A percentile compares a stretch with the other conserved stretches of the same genome.
phyloP scores from a whole-genome alignment of 371 early-diverging fungal genomes.

The Haplosporangium sp. region DNA sequence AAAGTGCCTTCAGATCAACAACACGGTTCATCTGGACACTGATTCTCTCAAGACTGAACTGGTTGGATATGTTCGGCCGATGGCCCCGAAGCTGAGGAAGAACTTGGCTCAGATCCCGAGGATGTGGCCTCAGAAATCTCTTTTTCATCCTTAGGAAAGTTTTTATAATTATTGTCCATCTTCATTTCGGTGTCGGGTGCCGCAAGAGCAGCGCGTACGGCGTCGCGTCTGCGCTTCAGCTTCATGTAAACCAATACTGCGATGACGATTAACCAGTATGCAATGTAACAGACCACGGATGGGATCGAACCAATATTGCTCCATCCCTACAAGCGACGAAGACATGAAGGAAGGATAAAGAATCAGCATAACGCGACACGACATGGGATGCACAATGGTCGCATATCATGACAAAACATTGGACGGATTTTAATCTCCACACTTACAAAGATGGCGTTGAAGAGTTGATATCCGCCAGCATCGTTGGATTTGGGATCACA shows the following conservation, averaged over 20 bases:
- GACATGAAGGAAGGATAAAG: background rate
- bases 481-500: conserved; percentile 53
- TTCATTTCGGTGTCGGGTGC: background rate
- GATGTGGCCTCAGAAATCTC: background rate
- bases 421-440: too few relatives aligned
- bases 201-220: background rate
- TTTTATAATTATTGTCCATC: background rate
- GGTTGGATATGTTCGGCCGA: background rate
- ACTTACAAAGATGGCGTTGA: conserved; percentile 73
- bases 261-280: conserved; percentile 74
- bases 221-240: conserved; percentile 29
- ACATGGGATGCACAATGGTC: background rate
- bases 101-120: background rate
- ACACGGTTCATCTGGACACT: background rate
- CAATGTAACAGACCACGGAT: conserved; percentile 73
- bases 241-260: conserved; percentile 29
- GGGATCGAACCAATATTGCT: conserved; percentile 76
- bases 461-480: conserved; percentile 74
- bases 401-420: background rate
- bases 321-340: conserved; percentile 66
- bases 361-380: background rate
- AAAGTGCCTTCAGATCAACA: conserved; percentile 2
- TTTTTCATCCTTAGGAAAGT: conserved; percentile 1
- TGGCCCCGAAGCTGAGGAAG: background rate
- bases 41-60: background rate